Base-by-base conservation (phyloP, 1,139 yeast species). In the Pichia sp. region DNA sequence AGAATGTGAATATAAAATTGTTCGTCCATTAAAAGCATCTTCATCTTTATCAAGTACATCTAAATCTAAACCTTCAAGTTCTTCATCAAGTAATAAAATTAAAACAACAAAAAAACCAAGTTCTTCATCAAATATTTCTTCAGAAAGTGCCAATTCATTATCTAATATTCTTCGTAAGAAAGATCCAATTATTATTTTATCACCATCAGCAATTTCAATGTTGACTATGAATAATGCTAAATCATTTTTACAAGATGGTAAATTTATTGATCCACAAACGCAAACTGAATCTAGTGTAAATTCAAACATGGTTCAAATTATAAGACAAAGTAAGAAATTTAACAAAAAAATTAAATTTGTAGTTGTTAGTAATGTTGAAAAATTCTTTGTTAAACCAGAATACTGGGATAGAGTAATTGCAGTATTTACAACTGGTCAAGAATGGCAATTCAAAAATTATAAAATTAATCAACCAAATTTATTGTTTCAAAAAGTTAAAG, bases 321-420 rank as follows among this genome's bases (percentile, higher is more conserved):
- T 69, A 37, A 82, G 85, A 49, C 65, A 68, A 7, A 74, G 82
- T 23, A 76, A 76, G 35, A 66, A 71, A 50, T 64, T 83, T 34
- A 74, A 78, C 26, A 60, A 70, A 7, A 66, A 71, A 9, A 72
- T 84, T 28, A 74, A 77, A 40, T 82, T 85, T 52, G 72, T 84
- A 54, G 85, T 91, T 39, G 96, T 88, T 21, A 94, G 86, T 59
- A 84, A 84, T 46, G 88, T 88, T 6, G 95, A 88, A 42, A 75
- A 80, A 62, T 89, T 93, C 66, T 89, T 91, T 67, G 80, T 84
- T 21, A 89, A 88, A 58, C 95, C 95, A 4, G 98, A 91, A 57
- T 88, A 93, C 63, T 91, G 99, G 99, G 87, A 82, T 55, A 73
- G 98, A 45, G 96, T 93, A 1, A 85, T 91, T 37, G 97, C 95